These are phyloP conservation scores for Colletotrichum sp. DNA, from an alignment of 2,329 filamentous ascomycete species.

Conservation along the genomic window DNA sequence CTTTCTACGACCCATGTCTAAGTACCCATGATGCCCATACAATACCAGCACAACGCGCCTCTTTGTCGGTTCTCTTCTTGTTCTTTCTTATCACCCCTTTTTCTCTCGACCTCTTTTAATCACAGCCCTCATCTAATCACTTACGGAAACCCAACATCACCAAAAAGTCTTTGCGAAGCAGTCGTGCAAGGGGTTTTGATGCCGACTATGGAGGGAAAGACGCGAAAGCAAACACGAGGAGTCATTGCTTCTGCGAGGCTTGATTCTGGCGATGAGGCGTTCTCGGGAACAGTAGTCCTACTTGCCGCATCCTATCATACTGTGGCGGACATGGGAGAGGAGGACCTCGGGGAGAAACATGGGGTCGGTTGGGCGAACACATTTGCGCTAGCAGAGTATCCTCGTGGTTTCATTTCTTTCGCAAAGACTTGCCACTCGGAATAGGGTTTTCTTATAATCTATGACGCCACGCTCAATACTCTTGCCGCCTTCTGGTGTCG, in stretches of 20 bases:
- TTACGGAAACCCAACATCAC: constrained; percentile 37
- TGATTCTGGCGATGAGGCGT: constrained; percentile 22
- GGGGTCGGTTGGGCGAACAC: constrained; percentile 5
- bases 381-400: constrained; percentile 17
- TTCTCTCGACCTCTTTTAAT: constrained; percentile 24
- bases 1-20: constrained; percentile 57
- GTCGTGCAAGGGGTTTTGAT: constrained; percentile 34
- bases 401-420: constrained; percentile 18
- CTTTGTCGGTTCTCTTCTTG: constrained; percentile 36
- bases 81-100: constrained; percentile 21
- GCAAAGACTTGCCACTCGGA: constrained; percentile 12
- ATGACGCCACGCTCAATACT: constrained; percentile 26
- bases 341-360: constrained; percentile 25
- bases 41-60: constrained; percentile 63
- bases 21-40: constrained; percentile 64
- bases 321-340: not conserved
- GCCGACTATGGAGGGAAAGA: constrained; percentile 33
- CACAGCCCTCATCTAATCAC: constrained; percentile 22
- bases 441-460: constrained; percentile 33
- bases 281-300: constrained; percentile 18
- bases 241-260: constrained; percentile 22
- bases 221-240: constrained; percentile 12
- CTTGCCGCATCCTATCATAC: constrained; percentile 3
- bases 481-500: constrained; percentile 13
- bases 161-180: constrained; percentile 40